Evolutionary conservation across 1,284 basidiomycete species (phyloP).

Genomic region (Phylloporus gajari): DNA sequence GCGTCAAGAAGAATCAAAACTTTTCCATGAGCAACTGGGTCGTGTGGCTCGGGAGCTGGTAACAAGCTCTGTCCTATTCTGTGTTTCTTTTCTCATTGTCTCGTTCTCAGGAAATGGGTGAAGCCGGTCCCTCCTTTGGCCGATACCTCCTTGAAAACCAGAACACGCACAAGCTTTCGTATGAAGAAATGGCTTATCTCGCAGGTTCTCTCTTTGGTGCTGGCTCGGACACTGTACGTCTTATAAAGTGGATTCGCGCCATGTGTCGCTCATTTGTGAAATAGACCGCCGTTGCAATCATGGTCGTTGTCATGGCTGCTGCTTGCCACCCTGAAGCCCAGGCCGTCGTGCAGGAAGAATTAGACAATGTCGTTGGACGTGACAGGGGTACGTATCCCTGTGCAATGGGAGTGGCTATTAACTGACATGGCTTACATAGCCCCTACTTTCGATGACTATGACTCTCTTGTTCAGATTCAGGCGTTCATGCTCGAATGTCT

Average conservation of each 20-base stretch:
- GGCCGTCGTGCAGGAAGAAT: constrained; percentile 54
- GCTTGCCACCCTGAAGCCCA: constrained; percentile 55
- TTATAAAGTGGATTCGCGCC: background rate
- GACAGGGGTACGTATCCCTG: constrained; percentile 45
- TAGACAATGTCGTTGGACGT: constrained; percentile 55
- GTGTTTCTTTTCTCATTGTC: background rate
- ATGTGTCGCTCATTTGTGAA: constrained; percentile 5
- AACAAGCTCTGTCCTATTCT: constrained; percentile 1
- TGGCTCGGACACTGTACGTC: constrained; percentile 54
- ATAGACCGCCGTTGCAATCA: constrained; percentile 56
- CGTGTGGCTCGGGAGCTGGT: constrained; percentile 50
- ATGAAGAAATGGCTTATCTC: constrained; percentile 52
- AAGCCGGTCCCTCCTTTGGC: constrained; percentile 41
- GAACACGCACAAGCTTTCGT: constrained; percentile 36
- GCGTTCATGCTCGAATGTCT: constrained; percentile 58
- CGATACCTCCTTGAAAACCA: constrained; percentile 46
- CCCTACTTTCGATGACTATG: constrained; percentile 53
- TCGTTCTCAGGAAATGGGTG: constrained; percentile 27
- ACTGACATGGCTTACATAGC: constrained; percentile 36
- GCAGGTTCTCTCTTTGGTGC: constrained; percentile 56
- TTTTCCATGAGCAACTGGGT: constrained; percentile 52
- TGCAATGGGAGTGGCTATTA: background rate
- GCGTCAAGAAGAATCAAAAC: constrained; percentile 54
- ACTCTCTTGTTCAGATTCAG: constrained; percentile 50
- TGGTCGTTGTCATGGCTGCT: constrained; percentile 60